Evolutionary conservation across 23 red algal genomes (phyloP), one percentile per base, ranked within the genome.

Genomic region (Agarophyton chilense): DNA sequence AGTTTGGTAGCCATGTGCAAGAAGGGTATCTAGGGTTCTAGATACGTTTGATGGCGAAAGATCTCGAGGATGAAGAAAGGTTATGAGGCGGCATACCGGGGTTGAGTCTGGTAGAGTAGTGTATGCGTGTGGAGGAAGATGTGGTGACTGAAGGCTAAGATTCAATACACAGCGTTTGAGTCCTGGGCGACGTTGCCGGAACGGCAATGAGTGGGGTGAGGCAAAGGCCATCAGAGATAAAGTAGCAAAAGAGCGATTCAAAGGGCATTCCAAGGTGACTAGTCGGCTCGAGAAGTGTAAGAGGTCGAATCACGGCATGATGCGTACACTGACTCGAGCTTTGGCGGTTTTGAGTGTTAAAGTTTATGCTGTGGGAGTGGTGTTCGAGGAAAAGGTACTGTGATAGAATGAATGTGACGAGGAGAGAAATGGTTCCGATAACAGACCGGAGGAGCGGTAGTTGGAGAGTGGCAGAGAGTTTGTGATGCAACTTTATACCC

Each of bases 101-200:
- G 68, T 74, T 25, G 68, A 74, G 47, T 74, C 68, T 11, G 68
- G 68, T 18, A 74, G 68, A 49, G 41, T 74, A 18, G 68, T 74
- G 68, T 74, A 74, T 13, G 68, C 68, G 34, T 74, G 68, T 47
- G 68, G 68, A 49, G 68, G 68, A 16, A 74, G 68, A 74, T 74
- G 68, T 74, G 68, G 40, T 7, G 38, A 26, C 12, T 74, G 68
- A 43, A 74, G 43, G 41, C 68, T 74, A 31, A 74, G 68, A 12
- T 35, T 74, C 68, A 49, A 9, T 26, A 14, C n/a, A 26, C 3
- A 46, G 12, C 10, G 68, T 24, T 74, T 49, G 43, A 16, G 38
- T 49, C 21, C 9, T 46, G 40, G 1, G 68, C 41, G 41, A 47
- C 68, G 68, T 28, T 10, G 68, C 22, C 68, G 41, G 19, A 12